Base-by-base conservation (phyloP, 2,329 filamentous ascomycete species). In the Fusarium chuoi region DNA sequence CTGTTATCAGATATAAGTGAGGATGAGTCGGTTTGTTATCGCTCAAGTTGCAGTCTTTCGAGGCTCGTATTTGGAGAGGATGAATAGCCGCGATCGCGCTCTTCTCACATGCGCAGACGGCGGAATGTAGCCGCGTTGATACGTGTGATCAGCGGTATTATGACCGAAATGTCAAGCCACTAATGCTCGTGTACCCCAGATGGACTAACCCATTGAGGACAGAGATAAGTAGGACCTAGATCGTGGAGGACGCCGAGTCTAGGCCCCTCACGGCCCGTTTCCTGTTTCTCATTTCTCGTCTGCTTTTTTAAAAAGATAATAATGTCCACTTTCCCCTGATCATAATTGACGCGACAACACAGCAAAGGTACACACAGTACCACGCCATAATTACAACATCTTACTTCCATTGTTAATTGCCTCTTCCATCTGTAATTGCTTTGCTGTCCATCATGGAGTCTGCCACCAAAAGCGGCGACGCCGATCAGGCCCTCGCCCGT, bases 401-500 rank as follows among this genome's bases (percentile, higher is more conserved):
- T 39, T 30, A 30, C 24, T 20, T 10, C n/a, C 28, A 28, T 35
- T 11, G n/a, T 24, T 39, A 22, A 54, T 54, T 39, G 10, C 20
- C 22, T 35, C 28, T 48, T 8, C 10, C 6, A 24, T 24, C 54
- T 22, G 18, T 58, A 14, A 44, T 58, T 42, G 33, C 35, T 44
- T 44, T 42, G 33, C 35, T 33, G 26, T 66, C 45, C 58, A 44
- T 26, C 41, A 72, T 71, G 55, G 75, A 74, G 52, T 44, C 51
- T 38, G 51, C 68, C 26, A 71, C 71, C 58, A 65, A 46, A 18
- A 62, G 42, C 67, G 70, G 72, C 51, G 66, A 77, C 56, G 84
- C 85, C 77, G 84, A 85, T 67, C 81, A 81, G 60, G 84, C 83
- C 39, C 84, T 88, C 65, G 85, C 84, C 73, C 79, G 81, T 26